Conservation (phyloP, 2,329 filamentous ascomycete species). For the Botrytis fabae region DNA sequence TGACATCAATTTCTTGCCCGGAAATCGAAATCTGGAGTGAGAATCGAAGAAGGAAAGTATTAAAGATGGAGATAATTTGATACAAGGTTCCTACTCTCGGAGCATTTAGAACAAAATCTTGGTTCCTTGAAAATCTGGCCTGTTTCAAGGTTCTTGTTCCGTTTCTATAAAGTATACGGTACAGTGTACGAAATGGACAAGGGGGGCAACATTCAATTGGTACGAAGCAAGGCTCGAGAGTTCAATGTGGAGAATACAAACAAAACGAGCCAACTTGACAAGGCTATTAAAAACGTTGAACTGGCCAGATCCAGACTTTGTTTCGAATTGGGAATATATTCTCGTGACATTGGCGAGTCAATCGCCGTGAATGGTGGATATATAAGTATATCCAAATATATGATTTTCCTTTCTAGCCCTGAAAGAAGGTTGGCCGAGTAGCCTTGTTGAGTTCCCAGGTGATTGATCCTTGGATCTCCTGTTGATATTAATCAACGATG, state of each 20-base stretch:
- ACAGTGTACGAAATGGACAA: background rate
- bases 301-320: conserved; percentile 5
- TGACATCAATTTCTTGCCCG: conserved; percentile 6
- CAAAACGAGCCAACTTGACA: conserved; percentile 20
- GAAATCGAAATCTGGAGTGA: conserved; percentile 18
- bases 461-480: background rate
- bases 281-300: conserved; percentile 18
- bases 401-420: background rate
- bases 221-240: background rate
- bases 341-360: background rate
- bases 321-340: background rate
- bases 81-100: background rate
- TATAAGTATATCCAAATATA: background rate
- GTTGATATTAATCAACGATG: conserved; percentile 1
- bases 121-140: background rate
- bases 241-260: background rate
- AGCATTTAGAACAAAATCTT: conserved; percentile 15
- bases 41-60: conserved; percentile 10
- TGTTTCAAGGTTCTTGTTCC: background rate
- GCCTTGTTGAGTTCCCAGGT: background rate
- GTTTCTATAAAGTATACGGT: background rate
- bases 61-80: conserved; percentile 6
- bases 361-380: background rate
- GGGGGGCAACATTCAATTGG: background rate
- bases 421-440: conserved; percentile 18